phyloP scores from a whole-genome alignment of 1,284 basidiomycete species.

The Trametes polyzona region DNA sequence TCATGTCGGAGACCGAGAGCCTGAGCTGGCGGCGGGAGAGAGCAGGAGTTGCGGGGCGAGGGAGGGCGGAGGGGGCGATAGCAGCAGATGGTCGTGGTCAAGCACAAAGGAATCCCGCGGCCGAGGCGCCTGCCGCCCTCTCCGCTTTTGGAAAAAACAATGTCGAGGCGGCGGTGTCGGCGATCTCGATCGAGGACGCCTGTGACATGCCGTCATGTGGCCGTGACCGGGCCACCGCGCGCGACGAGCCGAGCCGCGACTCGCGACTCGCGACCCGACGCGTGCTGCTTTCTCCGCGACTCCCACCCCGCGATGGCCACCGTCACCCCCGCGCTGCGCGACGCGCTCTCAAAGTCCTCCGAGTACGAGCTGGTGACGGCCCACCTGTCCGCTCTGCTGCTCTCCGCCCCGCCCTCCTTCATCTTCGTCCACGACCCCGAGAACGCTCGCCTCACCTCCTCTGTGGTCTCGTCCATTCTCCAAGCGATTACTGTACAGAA shows the following conservation, averaged over 20 bases:
- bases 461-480: conserved; percentile 46
- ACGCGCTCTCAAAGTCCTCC: conserved; percentile 24
- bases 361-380: conserved; percentile 38
- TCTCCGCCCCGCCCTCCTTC: conserved; percentile 62
- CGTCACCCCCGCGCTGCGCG: conserved; percentile 6
- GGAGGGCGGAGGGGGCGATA: background rate
- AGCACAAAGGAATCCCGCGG: background rate
- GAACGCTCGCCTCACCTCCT: conserved; percentile 49
- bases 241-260: background rate
- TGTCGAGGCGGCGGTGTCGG: conserved; percentile 8
- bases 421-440: conserved; percentile 72
- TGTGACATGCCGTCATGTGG: conserved; percentile 8
- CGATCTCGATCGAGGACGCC: conserved; percentile 6
- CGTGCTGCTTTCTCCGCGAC: background rate
- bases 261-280: too few species aligned
- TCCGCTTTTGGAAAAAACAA: conserved; percentile 6
- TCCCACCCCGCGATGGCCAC: conserved; percentile 3
- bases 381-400: conserved; percentile 53
- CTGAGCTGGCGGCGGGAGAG: background rate
- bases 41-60: background rate
- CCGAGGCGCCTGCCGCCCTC: conserved; percentile 4
- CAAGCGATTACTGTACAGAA: conserved; percentile 24
- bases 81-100: conserved; percentile 9
- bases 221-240: background rate
- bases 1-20: conserved; percentile 14